Conservation (phyloP, 2,329 filamentous ascomycete species). For the Cordyceps tenuipes region DNA sequence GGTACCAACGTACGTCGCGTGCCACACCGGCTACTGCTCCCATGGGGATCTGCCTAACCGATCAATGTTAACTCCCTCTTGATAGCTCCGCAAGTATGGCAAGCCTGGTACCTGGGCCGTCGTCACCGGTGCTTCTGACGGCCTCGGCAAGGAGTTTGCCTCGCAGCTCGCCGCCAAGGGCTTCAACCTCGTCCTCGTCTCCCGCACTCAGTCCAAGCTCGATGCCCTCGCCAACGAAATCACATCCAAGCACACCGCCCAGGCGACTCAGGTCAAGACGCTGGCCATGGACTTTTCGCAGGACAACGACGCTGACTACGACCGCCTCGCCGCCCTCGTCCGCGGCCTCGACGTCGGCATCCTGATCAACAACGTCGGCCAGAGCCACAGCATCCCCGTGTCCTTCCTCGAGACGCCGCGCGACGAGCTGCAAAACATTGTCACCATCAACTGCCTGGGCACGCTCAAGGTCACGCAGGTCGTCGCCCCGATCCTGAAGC, state of each 20-base stretch:
- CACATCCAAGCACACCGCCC: constrained; percentile 54
- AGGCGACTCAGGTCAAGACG: constrained; percentile 60
- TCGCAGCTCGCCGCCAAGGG: constrained; percentile 81
- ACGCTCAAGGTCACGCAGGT: constrained; percentile 84
- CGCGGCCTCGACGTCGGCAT: constrained; percentile 73
- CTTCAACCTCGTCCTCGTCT: constrained; percentile 92
- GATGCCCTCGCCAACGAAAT: constrained; percentile 69
- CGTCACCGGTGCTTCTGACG: constrained; percentile 91
- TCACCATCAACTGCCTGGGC: constrained; percentile 89
- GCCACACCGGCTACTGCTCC: constrained; percentile 14
- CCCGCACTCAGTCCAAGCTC: constrained; percentile 90
- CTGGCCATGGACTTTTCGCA: constrained; percentile 87
- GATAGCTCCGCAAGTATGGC: constrained; percentile 79
- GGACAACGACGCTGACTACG: constrained; percentile 74
- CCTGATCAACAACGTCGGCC: constrained; percentile 93
- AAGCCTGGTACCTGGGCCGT: constrained; percentile 90
- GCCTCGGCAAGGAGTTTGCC: constrained; percentile 93
- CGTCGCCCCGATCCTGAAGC: constrained; percentile 74
- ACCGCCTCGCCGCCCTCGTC: constrained; percentile 59
- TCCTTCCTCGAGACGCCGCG: constrained; percentile 73
- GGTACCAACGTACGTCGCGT: constrained; percentile 49
- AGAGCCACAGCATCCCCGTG: constrained; percentile 88
- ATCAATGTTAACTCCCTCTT: neutral
- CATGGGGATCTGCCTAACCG: neutral
- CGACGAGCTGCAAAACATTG: constrained; percentile 78